A percentile compares a stretch with the other conserved stretches of the same genome.
These are phyloP conservation scores for Orbilia blumenaviensis DNA, from an alignment of 2,329 filamentous ascomycete species.

Conservation along the genomic window DNA sequence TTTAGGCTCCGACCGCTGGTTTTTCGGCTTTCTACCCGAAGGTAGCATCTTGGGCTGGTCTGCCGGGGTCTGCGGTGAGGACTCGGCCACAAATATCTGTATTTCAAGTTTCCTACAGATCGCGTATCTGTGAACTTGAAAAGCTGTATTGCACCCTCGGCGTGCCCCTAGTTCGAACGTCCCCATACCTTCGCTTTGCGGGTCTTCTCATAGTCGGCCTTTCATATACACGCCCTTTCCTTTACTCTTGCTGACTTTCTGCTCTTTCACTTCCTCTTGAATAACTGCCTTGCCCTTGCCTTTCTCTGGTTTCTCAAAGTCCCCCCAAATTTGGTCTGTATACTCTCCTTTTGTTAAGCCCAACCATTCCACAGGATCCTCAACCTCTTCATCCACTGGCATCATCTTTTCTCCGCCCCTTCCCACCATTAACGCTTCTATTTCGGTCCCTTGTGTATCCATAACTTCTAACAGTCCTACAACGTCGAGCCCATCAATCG, in stretches of 20 bases:
- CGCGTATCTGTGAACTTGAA: too few relatives aligned
- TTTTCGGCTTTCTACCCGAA: too few relatives aligned
- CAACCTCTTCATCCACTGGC: slow-evolving; percentile 25
- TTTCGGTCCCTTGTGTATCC: slow-evolving; percentile 38
- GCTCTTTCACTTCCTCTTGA: not conserved
- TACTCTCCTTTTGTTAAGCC: slow-evolving; percentile 25
- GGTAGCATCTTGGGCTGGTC: too few relatives aligned
- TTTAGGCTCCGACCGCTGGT: too few relatives aligned
- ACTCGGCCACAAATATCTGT: too few relatives aligned
- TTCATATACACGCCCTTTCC: slow-evolving; percentile 50
- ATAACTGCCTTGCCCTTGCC: slow-evolving; percentile 15
- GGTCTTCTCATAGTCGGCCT: slow-evolving; percentile 26
- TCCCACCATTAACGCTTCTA: slow-evolving; percentile 32
- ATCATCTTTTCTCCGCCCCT: slow-evolving; percentile 38
- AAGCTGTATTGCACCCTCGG: too few relatives aligned
- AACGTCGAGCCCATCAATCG: slow-evolving; percentile 47
- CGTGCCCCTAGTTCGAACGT: not conserved
- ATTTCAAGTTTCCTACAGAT: too few relatives aligned
- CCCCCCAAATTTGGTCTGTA: slow-evolving; percentile 38
- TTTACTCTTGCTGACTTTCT: slow-evolving; percentile 15
- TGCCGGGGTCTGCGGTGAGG: too few relatives aligned
- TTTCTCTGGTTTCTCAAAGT: slow-evolving; percentile 6
- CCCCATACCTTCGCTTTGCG: not conserved
- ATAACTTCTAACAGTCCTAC: slow-evolving; percentile 44
- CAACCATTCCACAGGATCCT: slow-evolving; percentile 52